A percentile compares a stretch with the other conserved stretches of the same genome.
phyloP scores from a whole-genome alignment of 345 rosid species.

The Euphorbia pulcherrima region DNA sequence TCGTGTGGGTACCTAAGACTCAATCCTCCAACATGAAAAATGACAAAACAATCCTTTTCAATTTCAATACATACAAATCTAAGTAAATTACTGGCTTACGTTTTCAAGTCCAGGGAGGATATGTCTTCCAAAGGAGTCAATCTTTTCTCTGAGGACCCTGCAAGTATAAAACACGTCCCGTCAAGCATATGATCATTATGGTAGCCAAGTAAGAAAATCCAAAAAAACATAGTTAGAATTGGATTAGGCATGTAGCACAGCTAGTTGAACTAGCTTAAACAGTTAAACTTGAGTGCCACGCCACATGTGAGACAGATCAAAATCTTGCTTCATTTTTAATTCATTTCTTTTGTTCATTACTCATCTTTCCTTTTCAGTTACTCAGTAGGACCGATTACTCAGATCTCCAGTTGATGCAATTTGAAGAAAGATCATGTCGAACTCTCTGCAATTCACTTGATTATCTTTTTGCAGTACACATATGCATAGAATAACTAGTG shows the following conservation, averaged over 20 bases:
- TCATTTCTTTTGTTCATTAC: not conserved
- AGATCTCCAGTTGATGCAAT: not conserved
- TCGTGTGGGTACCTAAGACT: not conserved
- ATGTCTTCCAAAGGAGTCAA: constrained; percentile 59
- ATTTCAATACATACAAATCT: not conserved
- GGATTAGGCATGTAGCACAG: not conserved
- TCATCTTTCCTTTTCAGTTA: not conserved
- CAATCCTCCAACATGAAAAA: not conserved
- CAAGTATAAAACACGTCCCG: constrained; percentile 20
- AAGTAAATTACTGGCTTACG: constrained; percentile 44
- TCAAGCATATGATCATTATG: constrained; percentile 3
- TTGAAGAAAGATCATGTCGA: not conserved
- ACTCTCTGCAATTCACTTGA: not conserved
- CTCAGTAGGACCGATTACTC: not conserved
- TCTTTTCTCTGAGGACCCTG: constrained; percentile 59
- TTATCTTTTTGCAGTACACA: not conserved
- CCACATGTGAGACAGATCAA: not conserved
- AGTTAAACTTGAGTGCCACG: not conserved
- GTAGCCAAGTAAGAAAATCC: not conserved
- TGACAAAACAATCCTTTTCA: not conserved
- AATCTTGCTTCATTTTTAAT: not conserved
- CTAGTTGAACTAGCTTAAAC: not conserved
- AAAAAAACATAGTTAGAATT: not conserved
- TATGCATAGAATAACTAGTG: not conserved
- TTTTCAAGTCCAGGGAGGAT: constrained; percentile 59